A percentile compares a stretch with the other conserved stretches of the same genome.
phyloP scores from a whole-genome alignment of 208 protist species.

The Naegleria lovaniensis region DNA sequence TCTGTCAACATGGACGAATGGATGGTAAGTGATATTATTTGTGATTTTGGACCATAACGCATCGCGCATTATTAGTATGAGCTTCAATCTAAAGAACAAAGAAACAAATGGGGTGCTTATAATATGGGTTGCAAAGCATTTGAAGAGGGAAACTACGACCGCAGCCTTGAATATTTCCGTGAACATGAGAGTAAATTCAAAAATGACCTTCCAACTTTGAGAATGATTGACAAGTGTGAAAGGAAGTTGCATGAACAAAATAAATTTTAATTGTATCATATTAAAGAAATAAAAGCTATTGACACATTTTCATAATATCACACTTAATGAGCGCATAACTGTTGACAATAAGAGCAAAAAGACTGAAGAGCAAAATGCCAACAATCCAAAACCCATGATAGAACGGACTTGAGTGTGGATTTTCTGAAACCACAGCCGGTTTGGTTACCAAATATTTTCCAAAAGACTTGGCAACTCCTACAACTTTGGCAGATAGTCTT shows the following conservation, averaged over 20 bases:
- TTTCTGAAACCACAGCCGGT: not conserved
- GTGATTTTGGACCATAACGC: no score
- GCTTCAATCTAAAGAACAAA: not conserved
- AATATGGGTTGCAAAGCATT: not conserved
- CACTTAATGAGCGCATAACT: not conserved
- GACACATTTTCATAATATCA: not conserved
- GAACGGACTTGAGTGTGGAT: not conserved
- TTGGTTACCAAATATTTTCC: no score
- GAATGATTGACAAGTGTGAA: not conserved
- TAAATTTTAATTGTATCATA: no score
- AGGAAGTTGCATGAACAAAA: not conserved
- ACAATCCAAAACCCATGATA: not conserved
- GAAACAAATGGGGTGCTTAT: not conserved
- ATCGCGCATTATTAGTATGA: no score
- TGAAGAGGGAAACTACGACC: not conserved
- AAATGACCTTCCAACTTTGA: not conserved
- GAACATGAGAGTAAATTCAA: not conserved
- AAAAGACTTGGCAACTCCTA: no score
- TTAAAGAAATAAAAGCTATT: not conserved
- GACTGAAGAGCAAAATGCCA: not conserved
- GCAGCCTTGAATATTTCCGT: not conserved
- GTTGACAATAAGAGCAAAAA: not conserved
- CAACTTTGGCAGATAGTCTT: no score
- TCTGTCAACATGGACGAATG: not conserved
- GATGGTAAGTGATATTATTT: not conserved